Evolutionary conservation across 495 filamentous ascomycete species (phyloP).

Genomic region (Penicillium roqueforti): DNA sequence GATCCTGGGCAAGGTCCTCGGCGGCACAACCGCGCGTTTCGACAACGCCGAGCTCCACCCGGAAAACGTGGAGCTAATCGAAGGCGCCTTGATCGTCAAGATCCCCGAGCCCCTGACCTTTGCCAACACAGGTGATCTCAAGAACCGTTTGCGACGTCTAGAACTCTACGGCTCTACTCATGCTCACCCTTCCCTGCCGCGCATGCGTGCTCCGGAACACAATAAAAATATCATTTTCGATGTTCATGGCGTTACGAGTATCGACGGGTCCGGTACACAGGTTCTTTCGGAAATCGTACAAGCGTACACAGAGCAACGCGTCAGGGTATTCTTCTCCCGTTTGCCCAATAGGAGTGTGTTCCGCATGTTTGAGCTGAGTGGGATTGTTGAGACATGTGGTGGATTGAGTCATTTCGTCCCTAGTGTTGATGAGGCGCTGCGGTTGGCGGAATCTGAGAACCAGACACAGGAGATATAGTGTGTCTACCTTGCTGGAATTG

Average conservation of each 20-base stretch:
- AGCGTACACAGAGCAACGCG: conserved; percentile 64
- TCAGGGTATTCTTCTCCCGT: conserved; percentile 84
- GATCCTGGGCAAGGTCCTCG: conserved; percentile 86
- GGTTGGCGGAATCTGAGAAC: conserved; percentile 66
- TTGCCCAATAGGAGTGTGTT: conserved; percentile 67
- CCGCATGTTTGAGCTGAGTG: conserved; percentile 67
- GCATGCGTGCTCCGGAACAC: conserved; percentile 63
- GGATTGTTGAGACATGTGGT: conserved; percentile 77
- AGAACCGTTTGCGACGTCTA: conserved; percentile 72
- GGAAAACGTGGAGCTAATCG: conserved; percentile 76
- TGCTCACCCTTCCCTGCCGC: conserved; percentile 82
- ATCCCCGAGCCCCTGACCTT: conserved; percentile 97
- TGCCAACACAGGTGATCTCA: conserved; percentile 92
- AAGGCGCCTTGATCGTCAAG: conserved; percentile 91
- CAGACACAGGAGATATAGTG: conserved; percentile 20
- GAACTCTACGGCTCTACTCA: conserved; percentile 82
- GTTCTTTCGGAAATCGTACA: conserved; percentile 86
- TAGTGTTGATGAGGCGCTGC: conserved; percentile 78
- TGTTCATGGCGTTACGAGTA: conserved; percentile 86
- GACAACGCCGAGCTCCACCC: conserved; percentile 83
- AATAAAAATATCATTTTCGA: conserved; percentile 94
- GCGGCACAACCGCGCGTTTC: conserved; percentile 69
- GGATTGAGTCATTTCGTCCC: conserved; percentile 73
- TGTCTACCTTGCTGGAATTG: not conserved
- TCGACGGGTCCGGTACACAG: conserved; percentile 91